Evolutionary conservation across 345 rosid genomes (phyloP).

Genomic region (Camelina neglecta): DNA sequence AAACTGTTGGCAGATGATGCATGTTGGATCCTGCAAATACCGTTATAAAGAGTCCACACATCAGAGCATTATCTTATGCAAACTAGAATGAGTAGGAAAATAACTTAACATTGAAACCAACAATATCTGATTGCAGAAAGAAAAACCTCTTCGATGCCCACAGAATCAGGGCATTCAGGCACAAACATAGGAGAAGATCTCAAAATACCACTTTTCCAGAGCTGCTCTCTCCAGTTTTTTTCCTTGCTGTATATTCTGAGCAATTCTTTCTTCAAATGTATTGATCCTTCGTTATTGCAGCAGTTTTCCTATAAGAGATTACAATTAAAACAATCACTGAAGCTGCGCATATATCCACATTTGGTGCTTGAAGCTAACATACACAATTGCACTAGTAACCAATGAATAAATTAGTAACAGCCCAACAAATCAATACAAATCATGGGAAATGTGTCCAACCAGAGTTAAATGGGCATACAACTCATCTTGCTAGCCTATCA

Average conservation of each 20-base stretch:
- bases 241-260: conserved; percentile 70
- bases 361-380: conserved; percentile 20
- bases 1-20: conserved; percentile 89
- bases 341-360: background rate
- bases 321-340: conserved; percentile 25
- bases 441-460: background rate
- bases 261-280: conserved; percentile 78
- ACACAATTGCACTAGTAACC: conserved; percentile 8
- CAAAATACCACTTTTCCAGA: conserved; percentile 80
- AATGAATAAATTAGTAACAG: background rate
- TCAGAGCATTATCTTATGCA: conserved; percentile 30
- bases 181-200: conserved; percentile 79
- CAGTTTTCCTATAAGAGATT: conserved; percentile 48
- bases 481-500: background rate
- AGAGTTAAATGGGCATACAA: background rate
- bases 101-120: conserved; percentile 27
- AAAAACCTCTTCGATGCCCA: conserved; percentile 88
- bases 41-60: conserved; percentile 29
- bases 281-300: conserved; percentile 57
- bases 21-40: conserved; percentile 76
- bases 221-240: conserved; percentile 74
- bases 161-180: conserved; percentile 72
- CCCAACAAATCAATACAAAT: background rate
- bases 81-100: conserved; percentile 9
- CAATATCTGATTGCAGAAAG: conserved; percentile 39